A percentile compares a stretch with the other conserved stretches of the same genome.
Conservation (phyloP, 192 early-diverging fungal genomes). For the Coemansia sp. region DNA sequence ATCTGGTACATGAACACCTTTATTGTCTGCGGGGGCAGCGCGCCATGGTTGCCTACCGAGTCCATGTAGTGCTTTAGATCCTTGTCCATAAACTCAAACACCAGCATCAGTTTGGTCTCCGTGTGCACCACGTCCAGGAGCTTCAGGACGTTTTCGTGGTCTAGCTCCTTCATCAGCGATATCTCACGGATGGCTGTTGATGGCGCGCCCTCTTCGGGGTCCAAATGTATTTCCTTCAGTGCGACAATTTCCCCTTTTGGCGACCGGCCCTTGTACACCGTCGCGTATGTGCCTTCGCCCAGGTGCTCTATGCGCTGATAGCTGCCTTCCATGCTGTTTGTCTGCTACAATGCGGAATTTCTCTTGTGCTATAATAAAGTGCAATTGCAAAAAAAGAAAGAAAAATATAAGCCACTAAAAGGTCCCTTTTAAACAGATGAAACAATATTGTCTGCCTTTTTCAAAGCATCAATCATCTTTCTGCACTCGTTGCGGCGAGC, state of each 20-base stretch:
- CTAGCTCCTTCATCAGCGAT: slow-evolving; percentile 94
- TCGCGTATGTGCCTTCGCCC: slow-evolving; percentile 97
- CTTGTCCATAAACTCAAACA: slow-evolving; percentile 87
- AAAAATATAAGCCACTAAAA: background rate
- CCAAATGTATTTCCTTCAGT: slow-evolving; percentile 91
- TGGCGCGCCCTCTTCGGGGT: slow-evolving; percentile 89
- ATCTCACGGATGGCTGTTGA: slow-evolving; percentile 98
- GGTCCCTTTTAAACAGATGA: slow-evolving; percentile 28
- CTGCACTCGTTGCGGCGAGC: slow-evolving; percentile 91
- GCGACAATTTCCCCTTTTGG: slow-evolving; percentile 84
- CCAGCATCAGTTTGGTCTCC: slow-evolving; percentile 79
- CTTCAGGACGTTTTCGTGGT: slow-evolving; percentile 87
- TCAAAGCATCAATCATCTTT: slow-evolving; percentile 91
- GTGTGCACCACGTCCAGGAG: slow-evolving; percentile 82
- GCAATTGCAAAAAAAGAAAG: background rate
- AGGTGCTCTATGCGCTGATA: slow-evolving; percentile 87
- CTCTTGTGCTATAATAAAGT: background rate
- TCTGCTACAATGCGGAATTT: slow-evolving; percentile 2
- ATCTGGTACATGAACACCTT: slow-evolving; percentile 83
- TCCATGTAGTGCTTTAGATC: slow-evolving; percentile 89
- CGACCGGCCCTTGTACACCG: slow-evolving; percentile 81
- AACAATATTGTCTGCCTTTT: slow-evolving; percentile 55
- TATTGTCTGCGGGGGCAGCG: slow-evolving; percentile 60
- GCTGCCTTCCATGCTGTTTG: slow-evolving; percentile 35
- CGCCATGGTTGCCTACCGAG: slow-evolving; percentile 60